Evolutionary conservation across 2,329 filamentous ascomycete genomes (phyloP), one percentile per base, ranked within the genome.

Genomic region (Microdochium paspali): DNA sequence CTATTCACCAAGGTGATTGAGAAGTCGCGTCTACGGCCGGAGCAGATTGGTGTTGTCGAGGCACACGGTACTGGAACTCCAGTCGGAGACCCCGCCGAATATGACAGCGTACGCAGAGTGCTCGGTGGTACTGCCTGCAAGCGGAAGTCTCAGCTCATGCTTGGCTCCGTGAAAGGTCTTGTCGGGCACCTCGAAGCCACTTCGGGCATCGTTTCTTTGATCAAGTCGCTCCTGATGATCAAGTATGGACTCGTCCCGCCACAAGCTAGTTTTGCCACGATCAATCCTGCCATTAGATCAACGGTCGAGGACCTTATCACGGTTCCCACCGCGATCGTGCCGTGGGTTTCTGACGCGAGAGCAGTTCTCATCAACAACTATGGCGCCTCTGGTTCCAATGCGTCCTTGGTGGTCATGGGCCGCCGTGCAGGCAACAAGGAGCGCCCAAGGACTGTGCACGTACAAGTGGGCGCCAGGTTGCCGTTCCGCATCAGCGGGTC

Each of bases 11-110:
- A 54, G 2, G 64, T 65, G 0, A 61, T 69, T 28, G 31, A 47
- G 3, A 51, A 54, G 31, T 53, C 58, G 7, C 46, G 52, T 3
- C 28, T 64, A 2, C 44, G 50, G 2, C 56, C 63, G 0, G 44
- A 52, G 1, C 48, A 60, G 6, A 54, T 67, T 10, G 48, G 58
- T 1, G 57, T 59, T 13, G 58, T 68, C 4, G 67, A 70, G 47
- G 60, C 62, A 9, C 71, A 74, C 45, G 70, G 69, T 1, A 73
- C 71, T 0, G 69, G 69, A 3, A 73, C 70, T 3, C 54, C 54
- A 6, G 64, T 65, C 1, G 69, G 68, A 1, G 68, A 71, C 35
- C 62, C 64, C 7, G 51, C 51, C 5, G 58, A 62, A 49, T 44
- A 56, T 49, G 43, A 62, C 57, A 53, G 61, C 55, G 47, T 54